Base-by-base conservation (phyloP, 306 rosid species). In the Dryas alaskensis region DNA sequence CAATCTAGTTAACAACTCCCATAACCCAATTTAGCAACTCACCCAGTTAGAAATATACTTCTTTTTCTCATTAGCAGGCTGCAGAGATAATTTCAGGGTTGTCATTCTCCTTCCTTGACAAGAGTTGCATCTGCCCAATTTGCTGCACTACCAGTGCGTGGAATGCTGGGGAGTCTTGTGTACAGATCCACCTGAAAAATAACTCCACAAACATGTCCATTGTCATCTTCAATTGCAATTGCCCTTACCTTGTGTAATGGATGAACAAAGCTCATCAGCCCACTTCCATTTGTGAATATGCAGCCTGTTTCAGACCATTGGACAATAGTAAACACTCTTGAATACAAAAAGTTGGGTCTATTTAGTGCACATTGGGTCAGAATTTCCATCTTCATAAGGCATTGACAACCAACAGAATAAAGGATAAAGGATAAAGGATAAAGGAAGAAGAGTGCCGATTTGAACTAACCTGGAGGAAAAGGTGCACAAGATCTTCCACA, bases 161-260 rank as follows among this genome's bases (percentile, higher is more conserved):
- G 91, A 76, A 86, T 86, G 84, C 88, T 89, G 44, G 81, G 80
- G 54, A 86, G 45, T 55, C 85, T 72, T 6, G 88, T 81, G 80
- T 25, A 84, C 66, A 86, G 64, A 49, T 86, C 88, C 82, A 86
- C 88, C 84, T 83, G 88, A 78, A 86, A 89, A 62, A 57, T 39
- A 4, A 89, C 88, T 50, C 85, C 80, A 69, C 75, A 65, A n/a
- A 84, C 65, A 67, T 82, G 67, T 73, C 91, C 91, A 69, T 43
- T 40, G 43, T 79, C 91, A 42, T 86, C 91, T 85, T 84, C 78
- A 2, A 55, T 73, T 5, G 47, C 60, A 22, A 66, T 43, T 8
- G 81, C 88, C 82, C 81, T 79, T 65, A 83, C 89, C 85, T 83
- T 82, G 74, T 86, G 70, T 25, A 83, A 73, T 54, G 93, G 93